These are phyloP conservation scores for Mycosphaerella sp. DNA, from an alignment of 2,329 filamentous ascomycete species.

Conservation along the genomic window DNA sequence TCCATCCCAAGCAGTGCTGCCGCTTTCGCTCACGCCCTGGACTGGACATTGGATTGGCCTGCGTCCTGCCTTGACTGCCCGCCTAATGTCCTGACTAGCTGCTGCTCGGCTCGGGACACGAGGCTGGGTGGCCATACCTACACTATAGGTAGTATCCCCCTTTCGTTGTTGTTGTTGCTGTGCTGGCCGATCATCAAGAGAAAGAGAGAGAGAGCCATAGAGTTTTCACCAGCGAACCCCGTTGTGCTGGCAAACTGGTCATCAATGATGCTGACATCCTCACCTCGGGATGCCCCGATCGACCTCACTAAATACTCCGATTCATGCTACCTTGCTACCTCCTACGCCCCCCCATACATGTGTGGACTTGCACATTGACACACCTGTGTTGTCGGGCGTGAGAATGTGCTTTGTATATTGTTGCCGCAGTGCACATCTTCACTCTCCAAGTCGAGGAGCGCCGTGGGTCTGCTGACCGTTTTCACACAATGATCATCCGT, in stretches of 20 bases:
- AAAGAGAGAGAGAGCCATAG: neutral
- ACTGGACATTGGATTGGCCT: neutral
- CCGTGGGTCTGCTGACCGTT: conserved; percentile 10
- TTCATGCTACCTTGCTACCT: too few species aligned
- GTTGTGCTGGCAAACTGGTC: neutral
- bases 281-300: neutral
- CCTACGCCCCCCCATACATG: too few species aligned
- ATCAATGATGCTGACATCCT: neutral
- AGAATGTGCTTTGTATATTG: neutral
- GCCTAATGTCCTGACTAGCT: conserved; percentile 1
- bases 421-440: neutral
- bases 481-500: conserved; percentile 8
- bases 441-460: neutral
- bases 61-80: too few species aligned
- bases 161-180: neutral
- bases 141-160: neutral
- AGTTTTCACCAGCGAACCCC: neutral
- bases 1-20: neutral
- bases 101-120: conserved; percentile 11
- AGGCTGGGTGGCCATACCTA: neutral
- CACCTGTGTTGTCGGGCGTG: neutral
- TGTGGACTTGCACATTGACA: too few species aligned
- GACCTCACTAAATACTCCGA: neutral
- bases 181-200: neutral
- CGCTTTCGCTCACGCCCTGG: conserved; percentile 4